Base-by-base conservation (phyloP, 2,329 filamentous ascomycete species). In the Phoma sp. region DNA sequence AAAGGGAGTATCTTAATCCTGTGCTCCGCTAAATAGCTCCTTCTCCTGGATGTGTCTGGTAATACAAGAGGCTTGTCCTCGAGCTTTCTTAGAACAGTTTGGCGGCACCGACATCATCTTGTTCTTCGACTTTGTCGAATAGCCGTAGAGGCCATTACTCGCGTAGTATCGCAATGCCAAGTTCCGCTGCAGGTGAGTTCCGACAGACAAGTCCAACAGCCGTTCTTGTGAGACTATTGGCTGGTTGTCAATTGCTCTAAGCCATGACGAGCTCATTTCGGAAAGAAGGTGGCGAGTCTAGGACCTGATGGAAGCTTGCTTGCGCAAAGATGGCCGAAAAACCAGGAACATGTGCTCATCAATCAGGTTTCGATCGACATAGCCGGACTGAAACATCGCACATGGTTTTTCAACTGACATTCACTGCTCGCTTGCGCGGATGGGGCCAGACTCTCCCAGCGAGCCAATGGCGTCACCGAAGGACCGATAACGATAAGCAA, bases 401-500 rank as follows among this genome's bases (percentile, higher is more conserved):
- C 38, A 29, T 40, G 29, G 35, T 21, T 10, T 10, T 13, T 13
- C 24, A n/a, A n/a, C 22, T 22, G 15, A 50, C 51, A 51, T 60
- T 59, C 61, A 64, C 52, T 25, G 43, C 45, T 62, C 54, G 55
- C 49, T 55, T 56, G 43, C 36, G 31, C 43, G 32, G 40, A 54
- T 52, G 51, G 59, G 52, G 40, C 46, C 37, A 41, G 29, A 41
- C 29, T 15, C 36, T n/a, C 48, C n/a, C 39, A 33, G 22, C 22
- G 37, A 36, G 32, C 65, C 64, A 68, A 63, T 68, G 60, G 63
- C 59, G 62, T 64, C 64, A 62, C 50, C 4, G 24, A 37, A 17
- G 46, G 41, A n/a, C 43, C 60, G 64, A 65, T 67, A 67, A 61
- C 60, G 64, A 67, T 65, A 67, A 65, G 55, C 49, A 49, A 57